Evolutionary conservation across 23 red algal genomes (phyloP), one percentile per base, ranked within the genome.

Genomic region (Agarophyton chilense): DNA sequence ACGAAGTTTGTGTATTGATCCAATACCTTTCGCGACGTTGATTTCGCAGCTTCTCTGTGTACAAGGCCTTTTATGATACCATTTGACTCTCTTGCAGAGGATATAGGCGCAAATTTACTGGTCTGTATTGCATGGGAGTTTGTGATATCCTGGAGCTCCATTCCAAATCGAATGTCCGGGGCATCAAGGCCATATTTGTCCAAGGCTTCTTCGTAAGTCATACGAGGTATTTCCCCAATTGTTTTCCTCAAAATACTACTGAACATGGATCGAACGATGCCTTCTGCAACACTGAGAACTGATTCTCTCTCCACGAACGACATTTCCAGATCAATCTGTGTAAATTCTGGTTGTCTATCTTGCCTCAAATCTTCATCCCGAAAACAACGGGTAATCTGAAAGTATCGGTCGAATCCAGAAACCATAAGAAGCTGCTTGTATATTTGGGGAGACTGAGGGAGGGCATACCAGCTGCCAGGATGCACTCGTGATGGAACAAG

Each of bases 371-470:
- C 97, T 57, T 99, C 97, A 77, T 99, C 97, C 1, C 97, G 93
- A 71, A 99, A 99, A 76, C 97, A 99, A n/a, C 90, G 55, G 10
- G 97, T 94, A 34, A 99, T 94, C 72, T 99, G 97, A 82, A 99
- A 99, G 63, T 99, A 99, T 43, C 94, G 90, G 78, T 99, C 97
- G 62, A 99, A 78, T 22, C 97, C 93, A 45, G 85, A 91, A 11
- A 96, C 81, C 97, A 99, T 99, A 3, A 99, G 84, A 55, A 99
- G 83, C 63, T 99, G 97, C 82, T 99, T 99, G 92, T 96, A 99
- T 58, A 99, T 93, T 65, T 99, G 97, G 57, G 97, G 97, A 16
- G 93, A 96, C 64, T 99, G 97, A 19, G 97, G 97, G 32, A 99
- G 81, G 14, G 97, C 97, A 75, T 99, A 99, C 86, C 83, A 96